phyloP scores from a whole-genome alignment of 805 yeast species.

The Maudiozyma bulderi region DNA sequence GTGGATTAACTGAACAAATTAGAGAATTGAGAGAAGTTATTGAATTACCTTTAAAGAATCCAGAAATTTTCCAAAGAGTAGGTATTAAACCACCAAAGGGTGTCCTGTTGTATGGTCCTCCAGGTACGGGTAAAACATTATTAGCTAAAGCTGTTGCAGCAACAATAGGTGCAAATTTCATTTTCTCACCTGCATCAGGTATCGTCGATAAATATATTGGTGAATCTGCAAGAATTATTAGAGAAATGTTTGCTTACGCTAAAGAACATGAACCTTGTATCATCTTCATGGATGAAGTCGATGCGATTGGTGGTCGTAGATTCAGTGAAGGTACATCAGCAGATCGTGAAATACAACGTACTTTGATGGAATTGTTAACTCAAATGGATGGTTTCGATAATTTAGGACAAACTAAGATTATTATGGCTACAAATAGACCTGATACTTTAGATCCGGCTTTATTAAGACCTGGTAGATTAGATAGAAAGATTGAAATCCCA shows the following conservation, averaged over 20 bases:
- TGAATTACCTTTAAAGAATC: constrained; percentile 93
- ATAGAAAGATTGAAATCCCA: constrained; percentile 90
- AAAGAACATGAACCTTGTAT: constrained; percentile 97
- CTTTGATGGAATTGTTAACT: constrained; percentile 90
- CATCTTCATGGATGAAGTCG: constrained; percentile 96
- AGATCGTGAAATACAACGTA: constrained; percentile 96
- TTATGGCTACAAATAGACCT: constrained; percentile 99
- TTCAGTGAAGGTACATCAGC: constrained; percentile 97
- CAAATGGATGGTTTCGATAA: constrained; percentile 99
- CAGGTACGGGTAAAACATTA: constrained; percentile 95
- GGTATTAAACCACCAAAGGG: constrained; percentile 99
- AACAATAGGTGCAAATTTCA: constrained; percentile 94
- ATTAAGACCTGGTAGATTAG: constrained; percentile 94
- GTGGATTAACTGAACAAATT: constrained; percentile 93
- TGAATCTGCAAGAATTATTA: constrained; percentile 88
- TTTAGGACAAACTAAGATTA: constrained; percentile 91
- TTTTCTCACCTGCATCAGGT: constrained; percentile 96
- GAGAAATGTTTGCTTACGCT: constrained; percentile 98
- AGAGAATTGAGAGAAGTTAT: constrained; percentile 95
- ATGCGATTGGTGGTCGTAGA: constrained; percentile 97
- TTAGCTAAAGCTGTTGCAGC: constrained; percentile 98
- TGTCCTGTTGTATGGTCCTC: constrained; percentile 92
- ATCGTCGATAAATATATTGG: constrained; percentile 97
- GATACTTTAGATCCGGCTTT: constrained; percentile 96
- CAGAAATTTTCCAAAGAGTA: constrained; percentile 88